phyloP scores from a whole-genome alignment of 2,329 filamentous ascomycete species.

The Sphaerulina musiva region DNA sequence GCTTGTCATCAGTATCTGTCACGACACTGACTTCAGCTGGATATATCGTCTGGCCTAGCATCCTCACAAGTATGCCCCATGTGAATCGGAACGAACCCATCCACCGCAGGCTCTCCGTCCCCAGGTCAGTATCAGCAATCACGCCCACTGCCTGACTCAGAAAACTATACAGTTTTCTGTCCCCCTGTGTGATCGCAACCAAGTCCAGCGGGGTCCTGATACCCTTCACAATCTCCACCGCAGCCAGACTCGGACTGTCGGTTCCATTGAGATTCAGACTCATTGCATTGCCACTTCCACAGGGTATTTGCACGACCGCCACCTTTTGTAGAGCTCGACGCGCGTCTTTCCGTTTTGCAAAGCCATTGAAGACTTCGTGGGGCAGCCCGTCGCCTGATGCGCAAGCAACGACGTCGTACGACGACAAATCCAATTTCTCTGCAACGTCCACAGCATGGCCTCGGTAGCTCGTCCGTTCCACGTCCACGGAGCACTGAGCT shows the following conservation, averaged over 20 bases:
- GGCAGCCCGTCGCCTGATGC: constrained; percentile 89
- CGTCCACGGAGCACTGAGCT: constrained; percentile 68
- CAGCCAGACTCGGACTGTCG: constrained; percentile 64
- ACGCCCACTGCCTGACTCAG: constrained; percentile 85
- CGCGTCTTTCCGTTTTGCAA: constrained; percentile 71
- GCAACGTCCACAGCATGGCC: constrained; percentile 77
- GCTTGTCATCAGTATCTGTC: constrained; percentile 70
- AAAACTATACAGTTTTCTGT: constrained; percentile 71
- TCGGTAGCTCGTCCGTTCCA: constrained; percentile 61
- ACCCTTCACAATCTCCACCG: constrained; percentile 80
- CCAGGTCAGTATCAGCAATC: constrained; percentile 82
- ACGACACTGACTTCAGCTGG: constrained; percentile 86
- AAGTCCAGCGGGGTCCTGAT: constrained; percentile 78
- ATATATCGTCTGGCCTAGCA: constrained; percentile 71
- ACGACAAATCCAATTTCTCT: constrained; percentile 66
- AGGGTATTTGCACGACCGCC: constrained; percentile 80
- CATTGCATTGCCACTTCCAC: constrained; percentile 91
- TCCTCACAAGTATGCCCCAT: constrained; percentile 70
- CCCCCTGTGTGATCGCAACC: constrained; percentile 77
- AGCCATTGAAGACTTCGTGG: constrained; percentile 90
- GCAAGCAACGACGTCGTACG: constrained; percentile 77
- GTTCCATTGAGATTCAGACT: constrained; percentile 84
- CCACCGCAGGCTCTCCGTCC: constrained; percentile 86
- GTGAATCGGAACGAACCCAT: constrained; percentile 84
- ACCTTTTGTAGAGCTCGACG: constrained; percentile 65